phyloP scores from a whole-genome alignment of 2,329 filamentous ascomycete species.

The Colletotrichum sp. region DNA sequence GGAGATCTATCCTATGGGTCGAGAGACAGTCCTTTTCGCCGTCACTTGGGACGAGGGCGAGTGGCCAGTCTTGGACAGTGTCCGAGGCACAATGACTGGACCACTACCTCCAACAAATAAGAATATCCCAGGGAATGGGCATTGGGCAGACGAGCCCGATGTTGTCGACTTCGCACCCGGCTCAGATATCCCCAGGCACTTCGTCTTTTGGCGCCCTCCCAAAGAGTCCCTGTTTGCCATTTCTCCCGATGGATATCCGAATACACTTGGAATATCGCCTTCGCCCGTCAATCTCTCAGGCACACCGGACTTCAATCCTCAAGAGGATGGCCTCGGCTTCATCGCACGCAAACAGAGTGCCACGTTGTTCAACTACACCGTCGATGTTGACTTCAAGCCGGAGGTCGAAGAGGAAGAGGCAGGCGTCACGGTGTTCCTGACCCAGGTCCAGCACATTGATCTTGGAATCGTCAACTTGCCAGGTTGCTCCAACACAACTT shows the following conservation, averaged over 20 bases:
- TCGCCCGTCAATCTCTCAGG: conserved; percentile 25
- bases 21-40: conserved; percentile 55
- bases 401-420: conserved; percentile 48
- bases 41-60: conserved; percentile 53
- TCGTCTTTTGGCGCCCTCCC: conserved; percentile 53
- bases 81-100: conserved; percentile 50
- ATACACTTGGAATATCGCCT: conserved; percentile 33
- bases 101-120: conserved; percentile 36
- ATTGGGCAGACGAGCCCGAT: conserved; percentile 48
- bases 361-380: conserved; percentile 56
- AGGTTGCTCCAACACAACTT: background rate
- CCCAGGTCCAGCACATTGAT: conserved; percentile 57
- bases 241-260: conserved; percentile 39
- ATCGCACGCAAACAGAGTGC: conserved; percentile 60
- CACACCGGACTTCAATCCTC: conserved; percentile 41
- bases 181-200: conserved; percentile 45
- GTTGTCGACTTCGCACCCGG: conserved; percentile 46
- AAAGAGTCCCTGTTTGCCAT: conserved; percentile 39
- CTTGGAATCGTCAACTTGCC: conserved; percentile 43
- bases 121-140: conserved; percentile 42
- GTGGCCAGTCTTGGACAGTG: conserved; percentile 51
- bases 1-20: conserved; percentile 55
- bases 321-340: conserved; percentile 47
- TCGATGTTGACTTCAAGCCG: conserved; percentile 50
- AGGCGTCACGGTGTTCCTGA: conserved; percentile 58